Base-by-base conservation (phyloP, 2,329 filamentous ascomycete genomes). In the Chaetomium globosum region DNA sequence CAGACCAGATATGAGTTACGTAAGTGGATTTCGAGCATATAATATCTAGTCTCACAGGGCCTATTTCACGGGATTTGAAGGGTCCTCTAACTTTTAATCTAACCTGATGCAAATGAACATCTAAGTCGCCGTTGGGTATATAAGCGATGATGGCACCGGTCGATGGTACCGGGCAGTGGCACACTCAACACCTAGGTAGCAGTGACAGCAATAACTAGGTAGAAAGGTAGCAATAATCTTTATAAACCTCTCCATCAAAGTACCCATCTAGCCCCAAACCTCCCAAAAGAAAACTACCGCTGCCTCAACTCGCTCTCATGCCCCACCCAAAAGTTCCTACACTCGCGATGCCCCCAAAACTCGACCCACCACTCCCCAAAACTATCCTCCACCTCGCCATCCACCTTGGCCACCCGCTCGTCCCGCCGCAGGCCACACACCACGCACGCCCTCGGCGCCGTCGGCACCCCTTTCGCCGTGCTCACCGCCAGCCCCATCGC, bases 341-440 rank as follows among this genome's bases (percentile, higher is more conserved):
- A 98, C 23, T 86, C 85, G 67, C 86, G 81, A 77, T 93, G 90
- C 0, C 89, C 92, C 89, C 92, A 93, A 75, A 94, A 89, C 54
- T 97, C 93, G 51, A 90, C 82, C 94, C 94, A 98, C 92, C 93
- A 98, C 79, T 98, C 94, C 13, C 92, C 93, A 80, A 97, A 97
- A 75, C 90, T 93, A 76, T 98, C 94, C 72, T 94, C 88, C 9
- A 96, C 87, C 30, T 88, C 83, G 60, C 88, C 80, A 73, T 96
- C 93, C 39, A 95, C 85, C 73, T 88, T 92, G 23, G 80, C 77
- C 12, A 97, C 82, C 58, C 94, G 84, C 78, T 98, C 94, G 49
- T 97, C 92, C 69, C 94, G 83, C 79, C 91, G 95, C 69, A 98
- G 77, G 0, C 94, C 94, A 76, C 94, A 98, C 36, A 98, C 80